Conservation (phyloP, 2,329 filamentous ascomycete species). For the Trichophyton benhamiae region DNA sequence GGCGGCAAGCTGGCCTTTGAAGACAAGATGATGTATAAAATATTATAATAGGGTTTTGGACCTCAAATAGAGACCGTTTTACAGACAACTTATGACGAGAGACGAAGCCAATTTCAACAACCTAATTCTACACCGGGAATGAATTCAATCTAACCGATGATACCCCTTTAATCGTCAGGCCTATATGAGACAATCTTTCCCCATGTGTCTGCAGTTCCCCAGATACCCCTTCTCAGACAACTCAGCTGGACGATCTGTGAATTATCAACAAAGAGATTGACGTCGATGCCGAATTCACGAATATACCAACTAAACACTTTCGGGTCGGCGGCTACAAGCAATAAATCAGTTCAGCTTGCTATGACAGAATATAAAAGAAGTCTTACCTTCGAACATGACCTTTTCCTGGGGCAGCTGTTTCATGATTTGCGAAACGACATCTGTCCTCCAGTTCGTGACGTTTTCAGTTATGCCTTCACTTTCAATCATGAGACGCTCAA, state of each 20-base stretch:
- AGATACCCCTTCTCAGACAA: slow-evolving; percentile 41
- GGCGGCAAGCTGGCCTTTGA: neutral
- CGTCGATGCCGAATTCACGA: slow-evolving; percentile 44
- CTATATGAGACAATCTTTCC: slow-evolving; percentile 39
- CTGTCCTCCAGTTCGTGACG: slow-evolving; percentile 42
- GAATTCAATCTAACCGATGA: too few species aligned
- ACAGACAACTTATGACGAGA: neutral
- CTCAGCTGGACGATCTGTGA: slow-evolving; percentile 46
- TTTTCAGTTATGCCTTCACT: slow-evolving; percentile 50
- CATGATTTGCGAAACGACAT: slow-evolving; percentile 43
- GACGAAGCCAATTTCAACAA: neutral
- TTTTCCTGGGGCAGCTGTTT: slow-evolving; percentile 40
- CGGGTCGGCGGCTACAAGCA: slow-evolving; percentile 36
- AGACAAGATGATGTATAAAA: neutral
- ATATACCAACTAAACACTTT: slow-evolving; percentile 47
- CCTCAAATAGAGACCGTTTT: neutral
- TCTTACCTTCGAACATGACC: slow-evolving; percentile 42
- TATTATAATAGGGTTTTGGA: neutral
- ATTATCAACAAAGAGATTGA: slow-evolving; percentile 47
- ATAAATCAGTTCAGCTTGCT: neutral
- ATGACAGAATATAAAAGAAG: neutral
- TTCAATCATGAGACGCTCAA: slow-evolving; percentile 47
- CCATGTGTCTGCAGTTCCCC: slow-evolving; percentile 46
- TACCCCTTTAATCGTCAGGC: slow-evolving; percentile 6
- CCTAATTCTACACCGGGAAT: neutral